Evolutionary conservation across 2,329 filamentous ascomycete species (phyloP).

Genomic region (Endothia cerciana): DNA sequence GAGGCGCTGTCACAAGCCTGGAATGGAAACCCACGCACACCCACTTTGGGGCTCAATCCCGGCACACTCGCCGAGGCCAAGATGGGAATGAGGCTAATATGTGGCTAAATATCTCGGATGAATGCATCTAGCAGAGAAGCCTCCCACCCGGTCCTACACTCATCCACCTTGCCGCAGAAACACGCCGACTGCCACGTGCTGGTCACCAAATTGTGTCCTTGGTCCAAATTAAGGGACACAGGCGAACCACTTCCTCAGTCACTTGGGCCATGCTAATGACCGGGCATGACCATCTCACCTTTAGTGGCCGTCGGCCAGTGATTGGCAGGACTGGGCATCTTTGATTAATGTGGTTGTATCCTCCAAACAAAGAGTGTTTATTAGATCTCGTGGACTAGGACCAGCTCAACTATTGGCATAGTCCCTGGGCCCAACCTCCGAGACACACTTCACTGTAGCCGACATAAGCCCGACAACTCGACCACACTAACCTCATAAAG

Average conservation of each 20-base stretch:
- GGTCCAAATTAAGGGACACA: neutral
- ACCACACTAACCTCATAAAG: neutral
- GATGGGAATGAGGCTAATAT: neutral
- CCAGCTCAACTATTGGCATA: neutral
- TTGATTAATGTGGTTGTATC: neutral
- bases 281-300: neutral
- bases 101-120: conserved; percentile 4
- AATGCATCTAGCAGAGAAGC: neutral
- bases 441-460: neutral
- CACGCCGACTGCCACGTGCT: too few relatives aligned
- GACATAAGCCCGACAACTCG: conserved; percentile 6
- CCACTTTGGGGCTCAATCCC: neutral
- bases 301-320: neutral
- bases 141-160: neutral
- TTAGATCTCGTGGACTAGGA: neutral
- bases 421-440: too few relatives aligned
- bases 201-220: neutral
- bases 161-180: neutral
- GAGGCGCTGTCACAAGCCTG: neutral
- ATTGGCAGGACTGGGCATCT: neutral
- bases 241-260: neutral
- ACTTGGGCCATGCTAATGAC: too few relatives aligned
- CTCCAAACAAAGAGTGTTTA: neutral
- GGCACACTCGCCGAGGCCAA: neutral
- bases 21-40: neutral